phyloP scores from a whole-genome alignment of 129 eudicot genomes.

The Cynara cardunculus region DNA sequence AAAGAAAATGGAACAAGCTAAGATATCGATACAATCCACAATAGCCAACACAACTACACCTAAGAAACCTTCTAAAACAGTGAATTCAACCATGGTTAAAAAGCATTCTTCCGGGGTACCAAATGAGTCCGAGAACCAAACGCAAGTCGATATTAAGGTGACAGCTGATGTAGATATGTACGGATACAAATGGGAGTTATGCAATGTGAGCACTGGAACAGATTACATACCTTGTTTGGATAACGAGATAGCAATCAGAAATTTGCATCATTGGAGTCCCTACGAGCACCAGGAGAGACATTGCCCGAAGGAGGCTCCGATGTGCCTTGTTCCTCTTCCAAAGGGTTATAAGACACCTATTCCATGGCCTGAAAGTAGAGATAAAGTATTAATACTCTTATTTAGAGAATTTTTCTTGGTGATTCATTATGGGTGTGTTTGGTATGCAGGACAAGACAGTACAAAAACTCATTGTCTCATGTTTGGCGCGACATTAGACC shows the following conservation, averaged over 20 bases:
- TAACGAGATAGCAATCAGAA: constrained; percentile 26
- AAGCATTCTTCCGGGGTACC: constrained; percentile 10
- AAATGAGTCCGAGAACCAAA: constrained; percentile 46
- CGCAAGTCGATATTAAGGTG: constrained; percentile 14
- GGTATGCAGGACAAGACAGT: background rate
- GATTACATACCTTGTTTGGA: constrained; percentile 78
- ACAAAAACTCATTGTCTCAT: background rate
- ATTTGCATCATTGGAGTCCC: constrained; percentile 22
- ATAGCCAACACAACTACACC: constrained; percentile 12
- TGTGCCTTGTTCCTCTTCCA: constrained; percentile 55
- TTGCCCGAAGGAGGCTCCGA: constrained; percentile 47
- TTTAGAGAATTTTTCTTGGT: background rate
- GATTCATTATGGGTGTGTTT: background rate
- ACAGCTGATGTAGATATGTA: background rate
- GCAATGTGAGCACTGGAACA: constrained; percentile 51
- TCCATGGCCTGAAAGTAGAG: constrained; percentile 58
- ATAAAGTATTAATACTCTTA: constrained; percentile 28
- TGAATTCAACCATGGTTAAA: background rate
- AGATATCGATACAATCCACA: constrained; percentile 1
- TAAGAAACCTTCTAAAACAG: background rate
- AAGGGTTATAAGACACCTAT: constrained; percentile 38
- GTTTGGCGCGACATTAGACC: background rate
- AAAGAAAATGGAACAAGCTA: constrained; percentile 35
- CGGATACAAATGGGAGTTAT: constrained; percentile 44
- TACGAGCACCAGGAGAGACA: constrained; percentile 38